Conservation (phyloP, 257 asterid genomes). For the Ilex aquifolium region DNA sequence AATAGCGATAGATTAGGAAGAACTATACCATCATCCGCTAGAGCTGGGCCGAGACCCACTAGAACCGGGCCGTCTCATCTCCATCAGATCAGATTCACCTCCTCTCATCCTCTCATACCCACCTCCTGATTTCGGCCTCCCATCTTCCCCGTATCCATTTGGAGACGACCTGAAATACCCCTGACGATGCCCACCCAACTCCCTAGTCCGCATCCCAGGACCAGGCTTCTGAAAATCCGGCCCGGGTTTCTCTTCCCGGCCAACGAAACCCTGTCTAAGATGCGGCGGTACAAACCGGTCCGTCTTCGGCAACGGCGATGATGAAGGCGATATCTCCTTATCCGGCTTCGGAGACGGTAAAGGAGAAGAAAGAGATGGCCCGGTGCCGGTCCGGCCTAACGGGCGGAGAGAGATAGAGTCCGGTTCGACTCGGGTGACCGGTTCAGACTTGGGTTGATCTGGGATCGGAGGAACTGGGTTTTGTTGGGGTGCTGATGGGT, state of each 20-base stretch:
- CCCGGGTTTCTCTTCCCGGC: conserved; percentile 61
- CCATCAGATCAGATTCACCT: conserved; percentile 37
- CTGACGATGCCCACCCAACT: conserved; percentile 22
- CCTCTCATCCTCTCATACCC: conserved; percentile 2
- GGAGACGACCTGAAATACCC: conserved; percentile 28
- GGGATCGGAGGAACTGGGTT: conserved; percentile 13
- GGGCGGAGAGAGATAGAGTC: conserved; percentile 63
- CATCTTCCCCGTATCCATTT: conserved; percentile 29
- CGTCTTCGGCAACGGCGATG: conserved; percentile 36
- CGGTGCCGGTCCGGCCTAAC: conserved; percentile 61
- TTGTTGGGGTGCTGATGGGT: conserved; percentile 8
- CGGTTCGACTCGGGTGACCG: not conserved
- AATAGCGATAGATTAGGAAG: no score
- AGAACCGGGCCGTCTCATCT: conserved; percentile 50
- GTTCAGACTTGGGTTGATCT: conserved; percentile 30
- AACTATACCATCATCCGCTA: conserved; percentile 48
- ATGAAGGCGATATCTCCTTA: not conserved
- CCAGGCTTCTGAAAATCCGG: conserved; percentile 39
- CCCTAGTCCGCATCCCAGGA: conserved; percentile 26
- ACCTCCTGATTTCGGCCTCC: conserved; percentile 75
- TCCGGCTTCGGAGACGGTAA: conserved; percentile 34
- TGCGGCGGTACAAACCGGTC: conserved; percentile 69
- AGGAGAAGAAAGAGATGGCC: conserved; percentile 27
- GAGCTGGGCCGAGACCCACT: conserved; percentile 51
- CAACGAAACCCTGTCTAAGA: conserved; percentile 78